Conservation (phyloP, 2,329 filamentous ascomycete species). For the Penicillium sp. region DNA sequence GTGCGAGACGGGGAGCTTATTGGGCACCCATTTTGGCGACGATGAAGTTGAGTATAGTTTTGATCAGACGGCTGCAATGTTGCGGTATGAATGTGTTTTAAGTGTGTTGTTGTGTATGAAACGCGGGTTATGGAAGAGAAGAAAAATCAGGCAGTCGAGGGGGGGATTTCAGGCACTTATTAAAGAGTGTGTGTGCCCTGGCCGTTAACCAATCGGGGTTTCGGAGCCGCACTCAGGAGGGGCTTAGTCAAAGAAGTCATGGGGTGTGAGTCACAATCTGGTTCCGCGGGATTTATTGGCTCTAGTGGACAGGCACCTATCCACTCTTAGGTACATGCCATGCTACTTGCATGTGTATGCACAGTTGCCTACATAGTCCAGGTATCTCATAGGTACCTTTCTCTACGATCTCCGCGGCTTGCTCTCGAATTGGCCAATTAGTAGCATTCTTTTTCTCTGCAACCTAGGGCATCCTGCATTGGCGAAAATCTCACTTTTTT, state of each 20-base stretch:
- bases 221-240: slow-evolving; percentile 4
- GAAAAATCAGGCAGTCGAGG: slow-evolving; percentile 34
- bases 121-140: slow-evolving; percentile 18
- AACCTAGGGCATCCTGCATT: not conserved
- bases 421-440: slow-evolving; percentile 3
- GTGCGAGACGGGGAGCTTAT: slow-evolving; percentile 34
- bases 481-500: not conserved
- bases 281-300: slow-evolving; percentile 25
- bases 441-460: not conserved
- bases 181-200: slow-evolving; percentile 26
- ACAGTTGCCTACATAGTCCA: not conserved
- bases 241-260: slow-evolving; percentile 24
- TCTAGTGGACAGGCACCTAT: slow-evolving; percentile 2
- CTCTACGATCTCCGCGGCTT: not conserved
- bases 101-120: slow-evolving; percentile 9
- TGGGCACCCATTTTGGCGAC: slow-evolving; percentile 40
- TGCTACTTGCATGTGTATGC: not conserved
- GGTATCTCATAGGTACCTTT: slow-evolving; percentile 4
- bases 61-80: slow-evolving; percentile 7
- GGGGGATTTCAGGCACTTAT: slow-evolving; percentile 41
- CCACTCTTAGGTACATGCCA: not conserved
- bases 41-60: slow-evolving; percentile 20
- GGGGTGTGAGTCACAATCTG: slow-evolving; percentile 40
- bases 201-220: slow-evolving; percentile 25
- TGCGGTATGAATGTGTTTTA: slow-evolving; percentile 6